Conservation (phyloP, 352 stramenopile genomes). For the Globisporangium paddicum region DNA sequence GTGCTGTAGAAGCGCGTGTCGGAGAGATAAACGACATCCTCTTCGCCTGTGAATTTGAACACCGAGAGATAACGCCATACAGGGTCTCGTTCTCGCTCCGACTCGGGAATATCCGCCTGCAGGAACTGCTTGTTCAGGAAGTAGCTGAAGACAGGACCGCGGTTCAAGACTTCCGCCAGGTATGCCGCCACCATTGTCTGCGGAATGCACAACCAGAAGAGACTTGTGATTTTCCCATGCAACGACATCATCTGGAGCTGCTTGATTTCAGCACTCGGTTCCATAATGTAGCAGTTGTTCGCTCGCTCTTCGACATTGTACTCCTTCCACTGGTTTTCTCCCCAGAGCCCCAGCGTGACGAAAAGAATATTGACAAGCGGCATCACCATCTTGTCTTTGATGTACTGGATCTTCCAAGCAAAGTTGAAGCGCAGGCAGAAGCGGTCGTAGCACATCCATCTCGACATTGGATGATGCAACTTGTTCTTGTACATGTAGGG, state of each 20-base stretch:
- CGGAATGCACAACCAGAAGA: slow-evolving; percentile 60
- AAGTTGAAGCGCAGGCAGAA: slow-evolving; percentile 57
- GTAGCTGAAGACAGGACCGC: slow-evolving; percentile 51
- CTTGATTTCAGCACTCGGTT: slow-evolving; percentile 49
- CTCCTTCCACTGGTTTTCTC: slow-evolving; percentile 37
- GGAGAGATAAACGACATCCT: slow-evolving; percentile 46
- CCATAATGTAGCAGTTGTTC: slow-evolving; percentile 52
- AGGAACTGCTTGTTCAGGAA: slow-evolving; percentile 58
- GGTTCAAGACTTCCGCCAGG: slow-evolving; percentile 49
- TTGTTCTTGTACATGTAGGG: slow-evolving; percentile 45
- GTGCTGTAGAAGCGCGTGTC: slow-evolving; percentile 48
- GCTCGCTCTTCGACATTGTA: slow-evolving; percentile 57
- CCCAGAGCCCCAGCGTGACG: slow-evolving; percentile 46
- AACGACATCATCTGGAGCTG: slow-evolving; percentile 71
- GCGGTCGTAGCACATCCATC: slow-evolving; percentile 27
- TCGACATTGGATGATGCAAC: slow-evolving; percentile 18
- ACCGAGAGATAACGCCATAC: slow-evolving; percentile 38
- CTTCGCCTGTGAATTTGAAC: slow-evolving; percentile 32
- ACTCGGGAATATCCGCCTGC: slow-evolving; percentile 51
- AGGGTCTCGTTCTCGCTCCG: slow-evolving; percentile 41
- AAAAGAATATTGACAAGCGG: slow-evolving; percentile 40
- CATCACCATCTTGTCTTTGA: slow-evolving; percentile 55
- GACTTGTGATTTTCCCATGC: slow-evolving; percentile 56
- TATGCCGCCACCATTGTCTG: slow-evolving; percentile 43
- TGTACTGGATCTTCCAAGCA: slow-evolving; percentile 52